These are phyloP conservation scores for Ettlia oleoabundans DNA, from an alignment of 139 green algal genomes.

Conservation along the genomic window DNA sequence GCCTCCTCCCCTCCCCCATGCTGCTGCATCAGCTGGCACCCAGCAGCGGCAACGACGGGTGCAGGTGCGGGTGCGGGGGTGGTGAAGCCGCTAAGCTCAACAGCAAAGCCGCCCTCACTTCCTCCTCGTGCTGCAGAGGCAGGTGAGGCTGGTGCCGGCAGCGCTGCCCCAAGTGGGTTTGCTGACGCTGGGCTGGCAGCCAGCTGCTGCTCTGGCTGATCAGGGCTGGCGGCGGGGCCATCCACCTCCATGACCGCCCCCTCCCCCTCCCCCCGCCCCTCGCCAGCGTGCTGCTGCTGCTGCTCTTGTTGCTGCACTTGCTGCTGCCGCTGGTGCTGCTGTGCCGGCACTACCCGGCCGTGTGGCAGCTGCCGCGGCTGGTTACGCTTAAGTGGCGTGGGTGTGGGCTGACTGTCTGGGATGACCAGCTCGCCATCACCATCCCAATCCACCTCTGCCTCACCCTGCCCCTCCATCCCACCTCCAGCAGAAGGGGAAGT, in stretches of 20 bases:
- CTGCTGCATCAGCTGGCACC: no score
- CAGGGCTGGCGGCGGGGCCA: neutral
- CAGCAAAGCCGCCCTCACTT: neutral
- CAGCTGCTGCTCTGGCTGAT: neutral
- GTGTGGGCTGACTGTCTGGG: conserved; percentile 21
- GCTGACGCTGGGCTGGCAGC: neutral
- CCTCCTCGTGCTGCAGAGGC: neutral
- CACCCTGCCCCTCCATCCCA: neutral
- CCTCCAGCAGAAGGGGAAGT: neutral
- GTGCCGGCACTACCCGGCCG: no score
- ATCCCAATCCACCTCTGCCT: neutral
- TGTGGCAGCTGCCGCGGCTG: no score
- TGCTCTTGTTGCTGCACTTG: conserved; percentile 1
- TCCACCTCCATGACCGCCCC: neutral
- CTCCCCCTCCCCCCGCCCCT: neutral
- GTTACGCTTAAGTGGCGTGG: neutral
- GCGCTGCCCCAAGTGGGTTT: neutral
- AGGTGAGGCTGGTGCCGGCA: neutral
- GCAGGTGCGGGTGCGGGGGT: neutral
- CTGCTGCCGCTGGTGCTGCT: neutral
- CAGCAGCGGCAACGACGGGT: neutral
- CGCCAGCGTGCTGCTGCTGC: conserved; percentile 1
- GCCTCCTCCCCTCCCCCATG: no score
- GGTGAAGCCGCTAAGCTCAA: conserved; percentile 30
- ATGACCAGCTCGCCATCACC: conserved; percentile 1